Base-by-base conservation (phyloP, 2,329 filamentous ascomycete species). In the Colletotrichum siamense region DNA sequence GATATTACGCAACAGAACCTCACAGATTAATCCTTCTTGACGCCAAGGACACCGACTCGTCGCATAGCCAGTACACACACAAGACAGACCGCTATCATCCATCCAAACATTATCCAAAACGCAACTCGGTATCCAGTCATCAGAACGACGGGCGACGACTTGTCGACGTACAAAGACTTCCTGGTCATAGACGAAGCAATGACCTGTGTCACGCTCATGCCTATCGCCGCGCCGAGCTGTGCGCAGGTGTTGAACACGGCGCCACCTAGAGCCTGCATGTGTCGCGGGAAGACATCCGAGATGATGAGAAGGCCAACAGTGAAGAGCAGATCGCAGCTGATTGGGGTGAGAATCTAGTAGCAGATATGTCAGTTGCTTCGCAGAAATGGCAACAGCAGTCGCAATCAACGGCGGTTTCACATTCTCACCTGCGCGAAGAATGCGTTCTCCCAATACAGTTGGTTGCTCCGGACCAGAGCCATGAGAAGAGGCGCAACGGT, bases 241-340 rank as follows among this genome's bases (percentile, higher is more conserved):
- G 87, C 86, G 3, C 90, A 85, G 2, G 89, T 91, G 68, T 91
- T 92, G 82, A 92, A 93, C 0, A 93, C 89, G 0, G 88, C 91
- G 0, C 91, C 91, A 0, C 90, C 91, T 0, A 93, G 84, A 0
- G 88, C 90, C 73, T 93, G 91, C 4, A 86, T 89, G 18, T 89
- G 83, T 0, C 85, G 82, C 0, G 90, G 89, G 74, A 92, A 92
- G 0, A 86, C 87, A 28, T 90, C 87, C 1, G 88, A 87, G 4
- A 92, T 89, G 4, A 92, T 84, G 4, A 92, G 84, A 52, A 88
- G 85, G 0, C 87, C 89, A 0, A 92, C 87, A 0, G 89, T 92
- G 78, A 91, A 92, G 1, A 92, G 83, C 0, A 90, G 85, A 63
- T 90, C 87, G 22, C 77, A 81, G 12, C 83, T 85, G 6, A 89